Percentiles rank a stretch among this genome's conserved stretches.
Evolutionary conservation across 1,284 basidiomycete genomes (phyloP).

Genomic region (Malassezia furfur): DNA sequence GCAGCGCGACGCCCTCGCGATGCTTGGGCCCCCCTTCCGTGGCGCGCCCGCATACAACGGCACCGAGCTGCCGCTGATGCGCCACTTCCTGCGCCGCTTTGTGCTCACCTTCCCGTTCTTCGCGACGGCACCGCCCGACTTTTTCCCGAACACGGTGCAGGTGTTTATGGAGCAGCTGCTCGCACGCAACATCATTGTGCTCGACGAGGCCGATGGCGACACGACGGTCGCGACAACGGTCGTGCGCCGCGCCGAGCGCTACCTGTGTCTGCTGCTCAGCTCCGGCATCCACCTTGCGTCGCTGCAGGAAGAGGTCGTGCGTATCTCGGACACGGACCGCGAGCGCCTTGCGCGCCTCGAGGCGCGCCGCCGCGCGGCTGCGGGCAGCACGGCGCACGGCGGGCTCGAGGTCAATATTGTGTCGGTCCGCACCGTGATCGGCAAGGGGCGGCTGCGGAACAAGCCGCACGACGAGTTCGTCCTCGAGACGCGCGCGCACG

Average conservation of each 20-base stretch:
- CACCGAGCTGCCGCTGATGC: slow-evolving; percentile 28
- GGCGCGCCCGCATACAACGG: slow-evolving; percentile 20
- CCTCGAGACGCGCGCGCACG: slow-evolving; percentile 70
- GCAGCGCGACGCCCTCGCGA: slow-evolving; percentile 27
- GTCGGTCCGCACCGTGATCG: slow-evolving; percentile 31
- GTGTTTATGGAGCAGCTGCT: slow-evolving; percentile 42
- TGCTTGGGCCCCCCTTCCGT: slow-evolving; percentile 45
- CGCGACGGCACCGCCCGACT: slow-evolving; percentile 40
- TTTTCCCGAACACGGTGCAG: slow-evolving; percentile 45
- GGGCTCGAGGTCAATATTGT: slow-evolving; percentile 39
- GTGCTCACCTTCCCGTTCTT: slow-evolving; percentile 46
- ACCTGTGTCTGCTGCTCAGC: slow-evolving; percentile 31
- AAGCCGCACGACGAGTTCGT: slow-evolving; percentile 64
- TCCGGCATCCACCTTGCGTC: slow-evolving; percentile 33
- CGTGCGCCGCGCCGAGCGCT: background rate
- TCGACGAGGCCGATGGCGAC: slow-evolving; percentile 8
- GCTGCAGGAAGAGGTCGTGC: slow-evolving; percentile 37
- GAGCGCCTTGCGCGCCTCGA: slow-evolving; percentile 29
- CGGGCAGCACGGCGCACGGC: background rate
- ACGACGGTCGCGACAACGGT: background rate
- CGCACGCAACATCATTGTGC: slow-evolving; percentile 36
- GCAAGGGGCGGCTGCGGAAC: slow-evolving; percentile 33
- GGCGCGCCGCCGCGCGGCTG: slow-evolving; percentile 25
- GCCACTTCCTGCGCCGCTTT: slow-evolving; percentile 45
- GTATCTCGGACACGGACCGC: slow-evolving; percentile 34